Evolutionary conservation across 495 filamentous ascomycete genomes (phyloP).

Genomic region (Podospora bellae-mahoneyi): DNA sequence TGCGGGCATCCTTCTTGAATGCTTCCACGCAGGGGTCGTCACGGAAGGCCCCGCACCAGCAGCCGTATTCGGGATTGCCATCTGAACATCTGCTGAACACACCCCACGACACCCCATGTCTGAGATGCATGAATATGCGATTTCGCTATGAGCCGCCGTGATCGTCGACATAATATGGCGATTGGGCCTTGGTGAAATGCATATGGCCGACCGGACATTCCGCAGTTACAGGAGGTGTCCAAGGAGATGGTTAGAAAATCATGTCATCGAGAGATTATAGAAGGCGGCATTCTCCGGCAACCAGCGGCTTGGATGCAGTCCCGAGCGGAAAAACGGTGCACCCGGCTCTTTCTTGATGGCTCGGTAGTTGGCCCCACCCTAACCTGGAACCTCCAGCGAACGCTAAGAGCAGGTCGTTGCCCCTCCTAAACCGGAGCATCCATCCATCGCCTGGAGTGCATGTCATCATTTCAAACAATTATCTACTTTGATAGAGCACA

Average conservation of each 20-base stretch:
- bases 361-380: neutral
- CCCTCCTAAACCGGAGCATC: slow-evolving; percentile 1
- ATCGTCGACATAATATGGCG: neutral
- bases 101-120: slow-evolving; percentile 1
- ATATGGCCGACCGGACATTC: neutral
- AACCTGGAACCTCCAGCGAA: neutral
- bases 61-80: slow-evolving; percentile 6
- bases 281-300: neutral
- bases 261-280: neutral
- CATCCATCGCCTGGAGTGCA: neutral
- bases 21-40: slow-evolving; percentile 27
- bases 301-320: neutral
- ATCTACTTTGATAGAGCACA: neutral
- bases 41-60: neutral
- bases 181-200: neutral
- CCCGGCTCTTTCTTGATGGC: neutral
- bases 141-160: slow-evolving; percentile 15
- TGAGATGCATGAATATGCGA: slow-evolving; percentile 20
- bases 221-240: neutral
- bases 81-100: neutral
- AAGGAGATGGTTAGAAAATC: neutral
- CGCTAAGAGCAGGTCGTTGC: neutral
- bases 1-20: slow-evolving; percentile 12
- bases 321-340: neutral
- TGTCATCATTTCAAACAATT: neutral